Base-by-base conservation (phyloP, 257 asterid species). In the Nemophila menziesii region DNA sequence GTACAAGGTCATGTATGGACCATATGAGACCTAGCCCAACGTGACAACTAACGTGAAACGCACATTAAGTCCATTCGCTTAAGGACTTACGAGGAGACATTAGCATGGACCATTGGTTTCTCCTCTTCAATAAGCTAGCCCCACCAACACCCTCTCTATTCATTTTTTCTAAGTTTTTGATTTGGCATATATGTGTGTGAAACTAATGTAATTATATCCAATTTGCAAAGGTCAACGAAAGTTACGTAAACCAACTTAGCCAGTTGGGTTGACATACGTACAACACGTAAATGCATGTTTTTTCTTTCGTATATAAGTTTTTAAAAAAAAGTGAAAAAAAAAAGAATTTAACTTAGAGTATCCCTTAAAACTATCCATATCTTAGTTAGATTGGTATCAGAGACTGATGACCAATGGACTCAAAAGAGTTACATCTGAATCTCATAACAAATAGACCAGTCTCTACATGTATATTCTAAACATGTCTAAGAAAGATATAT, bases 31-130 rank as follows among this genome's bases (percentile, higher is more conserved):
- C 22, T 23, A 16, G 21, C 52, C 42, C 13, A n/a, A 29, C 50
- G 62, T 55, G 63, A 62, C 68, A 62, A 18, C 68, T 52, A 55
- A 62, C 68, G 56, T 62, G 68, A 39, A 33, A 2, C 41, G 5
- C 68, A 55, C 58, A 49, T 55, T 61, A 16, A 46, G 37, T 15
- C 56, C 61, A 47, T 48, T 23, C 43, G n/a, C 56, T 40, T 13
- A 38, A 23, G 17, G 44, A 44, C 52, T 22, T 16, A 20, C 18
- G 33, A 37, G 48, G 48, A 55, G 46, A 55, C 61, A 46, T 3
- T 18, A 16, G 39, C 61, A 55, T 34, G 52, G 26, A 41, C 63
- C 68, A 49, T 55, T 50, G 44, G 58, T 46, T 44, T 44, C 44
- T n/a, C 42, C 5, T 26, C 57, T 43, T 48, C 57, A 48, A 48